These are phyloP conservation scores for Lophiotrema nucula DNA, from an alignment of 495 filamentous ascomycete species.

Conservation along the genomic window DNA sequence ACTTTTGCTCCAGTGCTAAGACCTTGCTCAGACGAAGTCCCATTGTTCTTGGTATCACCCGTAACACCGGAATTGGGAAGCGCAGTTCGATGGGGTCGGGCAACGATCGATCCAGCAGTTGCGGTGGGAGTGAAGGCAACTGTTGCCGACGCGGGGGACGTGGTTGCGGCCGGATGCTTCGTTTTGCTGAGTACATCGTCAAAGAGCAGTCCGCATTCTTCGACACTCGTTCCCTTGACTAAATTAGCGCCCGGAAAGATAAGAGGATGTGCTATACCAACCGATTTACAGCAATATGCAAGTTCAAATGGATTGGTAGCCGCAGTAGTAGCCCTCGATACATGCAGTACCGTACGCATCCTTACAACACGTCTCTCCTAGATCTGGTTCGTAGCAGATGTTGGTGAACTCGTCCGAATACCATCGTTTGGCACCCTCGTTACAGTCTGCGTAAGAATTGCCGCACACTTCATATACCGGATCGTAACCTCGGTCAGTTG, in stretches of 20 bases:
- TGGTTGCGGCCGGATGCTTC: not conserved
- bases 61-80: not conserved
- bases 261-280: not conserved
- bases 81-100: not conserved
- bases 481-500: not conserved
- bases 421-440: not conserved
- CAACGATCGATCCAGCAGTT: not conserved
- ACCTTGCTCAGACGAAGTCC: not conserved
- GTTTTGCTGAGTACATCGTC: not conserved
- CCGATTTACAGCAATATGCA: slow-evolving; percentile 4
- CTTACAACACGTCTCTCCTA: slow-evolving; percentile 13
- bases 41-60: not conserved
- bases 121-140: not conserved
- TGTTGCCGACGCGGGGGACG: not conserved
- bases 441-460: not conserved
- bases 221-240: not conserved
- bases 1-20: not conserved
- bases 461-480: slow-evolving; percentile 8
- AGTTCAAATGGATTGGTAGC: not conserved
- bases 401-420: slow-evolving; percentile 1
- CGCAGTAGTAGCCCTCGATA: slow-evolving; percentile 8
- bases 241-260: not conserved
- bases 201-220: slow-evolving; percentile 1
- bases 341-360: slow-evolving; percentile 9
- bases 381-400: slow-evolving; percentile 13